These are phyloP conservation scores for Chlorella sp. DNA, from an alignment of 139 green algal genomes.

Conservation along the genomic window DNA sequence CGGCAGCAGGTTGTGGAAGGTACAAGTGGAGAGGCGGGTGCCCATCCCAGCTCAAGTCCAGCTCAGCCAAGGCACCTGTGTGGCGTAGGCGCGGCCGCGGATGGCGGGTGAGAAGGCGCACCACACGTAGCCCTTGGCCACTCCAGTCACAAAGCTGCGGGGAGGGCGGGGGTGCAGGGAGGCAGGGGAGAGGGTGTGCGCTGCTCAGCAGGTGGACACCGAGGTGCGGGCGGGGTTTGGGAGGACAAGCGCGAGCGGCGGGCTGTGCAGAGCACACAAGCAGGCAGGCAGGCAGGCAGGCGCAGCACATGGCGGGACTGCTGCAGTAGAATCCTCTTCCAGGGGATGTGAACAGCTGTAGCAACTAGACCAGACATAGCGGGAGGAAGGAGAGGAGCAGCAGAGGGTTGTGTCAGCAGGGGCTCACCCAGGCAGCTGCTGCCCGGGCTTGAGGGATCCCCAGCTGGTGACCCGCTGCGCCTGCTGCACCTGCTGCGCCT, in stretches of 20 bases:
- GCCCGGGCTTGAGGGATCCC: conserved; percentile 9
- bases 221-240: not conserved
- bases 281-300: not conserved
- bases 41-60: no score
- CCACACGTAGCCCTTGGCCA: conserved; percentile 44
- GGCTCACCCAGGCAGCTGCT: conserved; percentile 39
- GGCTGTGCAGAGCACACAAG: not conserved
- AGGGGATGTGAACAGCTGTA: no score
- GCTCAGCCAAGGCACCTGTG: not conserved
- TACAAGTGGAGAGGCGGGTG: no score
- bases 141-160: conserved; percentile 44
- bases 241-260: not conserved
- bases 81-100: conserved; percentile 34
- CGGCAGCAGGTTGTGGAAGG: no score
- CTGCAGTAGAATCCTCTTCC: no score
- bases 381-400: not conserved
- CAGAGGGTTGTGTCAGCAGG: not conserved
- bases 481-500: not conserved
- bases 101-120: conserved; percentile 36
- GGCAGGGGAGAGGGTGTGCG: not conserved
- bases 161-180: not conserved
- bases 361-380: not conserved
- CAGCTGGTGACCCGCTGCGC: not conserved
- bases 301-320: no score
- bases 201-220: not conserved